Conservation (phyloP, 257 asterid genomes). For the Ehretia macrophylla region DNA sequence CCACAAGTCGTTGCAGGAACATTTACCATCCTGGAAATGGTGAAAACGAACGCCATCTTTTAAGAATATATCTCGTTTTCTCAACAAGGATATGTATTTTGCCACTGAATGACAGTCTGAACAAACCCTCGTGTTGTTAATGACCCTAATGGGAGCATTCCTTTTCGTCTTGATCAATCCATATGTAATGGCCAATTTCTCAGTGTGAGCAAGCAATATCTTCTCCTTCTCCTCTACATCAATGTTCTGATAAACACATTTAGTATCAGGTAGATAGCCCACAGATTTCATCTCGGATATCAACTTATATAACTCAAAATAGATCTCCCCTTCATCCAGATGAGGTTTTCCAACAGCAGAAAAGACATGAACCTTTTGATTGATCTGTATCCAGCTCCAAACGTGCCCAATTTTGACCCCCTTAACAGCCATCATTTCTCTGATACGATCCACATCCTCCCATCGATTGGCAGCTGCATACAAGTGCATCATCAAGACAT, state of each 20-base stretch:
- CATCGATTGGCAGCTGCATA: slow-evolving; percentile 44
- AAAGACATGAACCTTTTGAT: slow-evolving; percentile 37
- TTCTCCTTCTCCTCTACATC: slow-evolving; percentile 46
- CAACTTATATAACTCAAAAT: slow-evolving; percentile 49
- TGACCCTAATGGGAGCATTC: slow-evolving; percentile 39
- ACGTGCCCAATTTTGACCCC: slow-evolving; percentile 36
- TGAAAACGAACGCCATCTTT: slow-evolving; percentile 57
- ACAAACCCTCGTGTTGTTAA: slow-evolving; percentile 52
- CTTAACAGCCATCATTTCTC: slow-evolving; percentile 33
- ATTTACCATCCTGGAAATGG: slow-evolving; percentile 52
- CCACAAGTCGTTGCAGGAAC: slow-evolving; percentile 60
- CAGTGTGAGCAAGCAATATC: slow-evolving; percentile 52
- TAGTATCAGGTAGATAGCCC: slow-evolving; percentile 49
- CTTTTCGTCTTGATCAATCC: slow-evolving; percentile 40
- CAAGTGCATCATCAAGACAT: slow-evolving; percentile 46
- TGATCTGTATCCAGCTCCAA: slow-evolving; percentile 55
- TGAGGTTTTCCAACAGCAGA: slow-evolving; percentile 45
- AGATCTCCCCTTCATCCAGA: slow-evolving; percentile 48
- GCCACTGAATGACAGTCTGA: slow-evolving; percentile 57
- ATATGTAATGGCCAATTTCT: slow-evolving; percentile 52
- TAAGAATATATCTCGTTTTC: slow-evolving; percentile 43
- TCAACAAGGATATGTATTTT: slow-evolving; percentile 44
- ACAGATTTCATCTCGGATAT: slow-evolving; percentile 43
- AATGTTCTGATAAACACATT: slow-evolving; percentile 42
- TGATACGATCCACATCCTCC: slow-evolving; percentile 39